A percentile compares a stretch with the other conserved stretches of the same genome.
Evolutionary conservation across 2,329 filamentous ascomycete species (phyloP).

Genomic region (Aureobasidium sp.): DNA sequence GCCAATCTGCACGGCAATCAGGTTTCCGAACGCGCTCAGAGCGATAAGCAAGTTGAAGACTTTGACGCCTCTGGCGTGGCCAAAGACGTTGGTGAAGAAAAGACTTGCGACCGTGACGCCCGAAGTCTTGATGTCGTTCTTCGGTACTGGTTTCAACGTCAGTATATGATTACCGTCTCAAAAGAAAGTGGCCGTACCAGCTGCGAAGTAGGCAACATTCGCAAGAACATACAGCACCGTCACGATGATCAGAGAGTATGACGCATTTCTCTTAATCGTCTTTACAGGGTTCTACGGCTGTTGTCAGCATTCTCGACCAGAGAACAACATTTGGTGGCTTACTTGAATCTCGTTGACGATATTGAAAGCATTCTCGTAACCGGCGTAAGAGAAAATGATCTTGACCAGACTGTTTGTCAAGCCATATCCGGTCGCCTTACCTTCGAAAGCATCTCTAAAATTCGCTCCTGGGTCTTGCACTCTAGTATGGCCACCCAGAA

Average conservation of each 20-base stretch:
- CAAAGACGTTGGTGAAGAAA: constrained; percentile 53
- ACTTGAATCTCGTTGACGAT: constrained; percentile 54
- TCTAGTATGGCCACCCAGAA: constrained; percentile 50
- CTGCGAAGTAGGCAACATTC: constrained; percentile 55
- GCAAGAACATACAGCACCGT: constrained; percentile 46
- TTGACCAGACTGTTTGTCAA: constrained; percentile 54
- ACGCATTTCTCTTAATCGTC: constrained; percentile 56
- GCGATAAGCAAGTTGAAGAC: constrained; percentile 60
- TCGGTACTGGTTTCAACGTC: constrained; percentile 22
- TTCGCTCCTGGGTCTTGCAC: constrained; percentile 47
- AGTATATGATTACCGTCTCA: not conserved
- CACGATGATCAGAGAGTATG: constrained; percentile 52
- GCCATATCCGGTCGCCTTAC: constrained; percentile 41
- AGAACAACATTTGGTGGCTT: not conserved
- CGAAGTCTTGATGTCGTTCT: constrained; percentile 35
- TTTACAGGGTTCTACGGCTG: constrained; percentile 46
- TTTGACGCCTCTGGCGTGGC: constrained; percentile 44
- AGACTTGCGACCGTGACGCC: constrained; percentile 50
- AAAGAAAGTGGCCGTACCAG: constrained; percentile 25
- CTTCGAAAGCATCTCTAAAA: constrained; percentile 49
- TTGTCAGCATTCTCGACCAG: not conserved
- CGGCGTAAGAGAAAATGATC: constrained; percentile 44
- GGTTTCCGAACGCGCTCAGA: constrained; percentile 45
- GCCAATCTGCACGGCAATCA: constrained; percentile 61
- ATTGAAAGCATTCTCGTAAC: constrained; percentile 55